Base-by-base conservation (phyloP, 345 rosid species). In the Citropsis articulata region DNA sequence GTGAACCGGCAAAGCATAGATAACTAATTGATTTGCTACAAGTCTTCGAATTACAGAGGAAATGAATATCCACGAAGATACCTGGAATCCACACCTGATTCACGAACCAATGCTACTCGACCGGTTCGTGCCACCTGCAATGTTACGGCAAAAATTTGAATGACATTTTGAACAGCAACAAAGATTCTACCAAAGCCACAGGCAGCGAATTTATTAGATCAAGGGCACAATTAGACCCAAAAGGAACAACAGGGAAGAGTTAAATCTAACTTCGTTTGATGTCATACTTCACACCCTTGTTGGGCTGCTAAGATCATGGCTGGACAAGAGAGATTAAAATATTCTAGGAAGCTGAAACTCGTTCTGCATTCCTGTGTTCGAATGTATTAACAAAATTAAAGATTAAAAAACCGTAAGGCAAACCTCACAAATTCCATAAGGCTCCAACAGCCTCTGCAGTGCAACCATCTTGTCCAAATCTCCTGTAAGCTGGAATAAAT, bases 381-480 rank as follows among this genome's bases (percentile, higher is more conserved):
- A 27, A 71, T 19, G 40, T 27, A 7, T 33, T 53, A 66, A 79
- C 2, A 30, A 19, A 55, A 53, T 22, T 7, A 21, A 38, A 50
- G 64, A 76, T 25, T 33, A 9, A 65, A 76, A 14, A 62, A 75
- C 50, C 31, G 73, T 2, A 53, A 75, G 61, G 87, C 91, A 1
- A 74, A 95, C 99, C 94, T 95, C 99, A 13, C 99, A 95, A 81
- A 95, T 95, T 74, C 98, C 98, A 69, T 89, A 95, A 28, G 97
- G 98, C 81, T 95, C 98, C 85, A 95, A 83, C 83, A 95, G 75
- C 82, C 97, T 92, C 81, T 93, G 99, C 38, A 95, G 80, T 9
- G 98, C 99, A 77, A 92, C 97, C 98, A 95, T 93, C 89, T 93
- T 95, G 87, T 93, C 88, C 72, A 93, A 80, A 85, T 92, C 98